Conservation (phyloP, 2,329 filamentous ascomycete genomes). For the Aspergillus fumigatiaffinis region DNA sequence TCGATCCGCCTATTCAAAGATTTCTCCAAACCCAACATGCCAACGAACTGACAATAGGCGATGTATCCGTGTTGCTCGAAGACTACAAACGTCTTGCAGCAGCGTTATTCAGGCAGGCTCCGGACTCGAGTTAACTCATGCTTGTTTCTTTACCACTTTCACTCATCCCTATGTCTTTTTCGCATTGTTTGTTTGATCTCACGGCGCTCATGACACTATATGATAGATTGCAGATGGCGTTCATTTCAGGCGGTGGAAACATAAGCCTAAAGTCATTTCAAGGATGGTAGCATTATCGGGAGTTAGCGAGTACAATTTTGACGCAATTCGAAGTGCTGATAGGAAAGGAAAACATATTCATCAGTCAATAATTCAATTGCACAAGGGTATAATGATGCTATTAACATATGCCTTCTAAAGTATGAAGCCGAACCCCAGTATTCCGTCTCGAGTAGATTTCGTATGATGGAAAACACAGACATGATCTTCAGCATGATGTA, state of each 20-base stretch:
- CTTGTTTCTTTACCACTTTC: neutral
- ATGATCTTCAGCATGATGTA: neutral
- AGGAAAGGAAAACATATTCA: neutral
- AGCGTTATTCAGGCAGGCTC: conserved; percentile 52
- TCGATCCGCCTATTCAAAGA: conserved; percentile 62
- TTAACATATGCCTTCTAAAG: conserved; percentile 1
- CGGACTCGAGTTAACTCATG: conserved; percentile 12
- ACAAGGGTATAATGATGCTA: conserved; percentile 9
- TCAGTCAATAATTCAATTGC: neutral
- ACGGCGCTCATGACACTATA: neutral
- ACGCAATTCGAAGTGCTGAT: neutral
- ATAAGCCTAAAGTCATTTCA: neutral
- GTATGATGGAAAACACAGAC: neutral
- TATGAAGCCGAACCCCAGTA: neutral
- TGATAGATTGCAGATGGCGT: neutral
- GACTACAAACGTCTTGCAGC: conserved; percentile 71
- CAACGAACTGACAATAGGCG: conserved; percentile 66
- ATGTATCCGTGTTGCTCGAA: conserved; percentile 66
- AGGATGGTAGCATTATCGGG: neutral
- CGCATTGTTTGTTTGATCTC: conserved; percentile 1
- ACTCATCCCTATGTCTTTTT: neutral
- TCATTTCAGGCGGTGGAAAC: neutral
- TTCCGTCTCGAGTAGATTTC: neutral
- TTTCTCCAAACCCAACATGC: conserved; percentile 71
- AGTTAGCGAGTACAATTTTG: neutral